Conservation (phyloP, 1,284 basidiomycete species). For the Austroboletus olivaceoglutinosus region DNA sequence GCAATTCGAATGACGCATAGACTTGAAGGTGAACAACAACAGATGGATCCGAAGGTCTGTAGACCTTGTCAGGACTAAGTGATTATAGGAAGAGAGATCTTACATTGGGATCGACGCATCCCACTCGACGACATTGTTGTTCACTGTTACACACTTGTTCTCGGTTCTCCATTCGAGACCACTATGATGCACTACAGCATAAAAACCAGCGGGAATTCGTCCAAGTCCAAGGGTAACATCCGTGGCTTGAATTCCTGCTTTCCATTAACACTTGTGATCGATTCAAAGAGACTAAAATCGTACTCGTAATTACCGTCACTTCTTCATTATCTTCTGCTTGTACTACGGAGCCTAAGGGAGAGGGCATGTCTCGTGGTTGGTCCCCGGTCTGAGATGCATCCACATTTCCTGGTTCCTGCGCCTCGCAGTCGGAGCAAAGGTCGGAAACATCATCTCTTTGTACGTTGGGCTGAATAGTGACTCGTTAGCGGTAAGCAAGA, state of each 20-base stretch:
- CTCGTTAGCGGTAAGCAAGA: no score
- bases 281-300: no score
- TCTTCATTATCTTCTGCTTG: no score
- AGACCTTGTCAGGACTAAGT: background rate
- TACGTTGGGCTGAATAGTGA: no score
- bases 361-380: no score
- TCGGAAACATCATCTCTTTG: no score
- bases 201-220: constrained; percentile 6
- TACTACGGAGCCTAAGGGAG: no score
- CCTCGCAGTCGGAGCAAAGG: no score
- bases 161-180: constrained; percentile 7
- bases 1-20: constrained; percentile 14
- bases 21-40: background rate
- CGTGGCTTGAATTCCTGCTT: background rate
- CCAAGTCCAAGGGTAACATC: background rate
- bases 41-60: constrained; percentile 10
- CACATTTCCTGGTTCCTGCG: no score
- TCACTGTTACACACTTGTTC: background rate
- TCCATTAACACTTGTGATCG: no score
- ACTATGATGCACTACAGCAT: constrained; percentile 1
- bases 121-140: constrained; percentile 7
- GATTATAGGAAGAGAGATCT: background rate
- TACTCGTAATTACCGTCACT: no score
- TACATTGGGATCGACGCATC: constrained; percentile 7
- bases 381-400: no score